Evolutionary conservation across 2,329 filamentous ascomycete species (phyloP).

Genomic region (Talaromyces sp.): DNA sequence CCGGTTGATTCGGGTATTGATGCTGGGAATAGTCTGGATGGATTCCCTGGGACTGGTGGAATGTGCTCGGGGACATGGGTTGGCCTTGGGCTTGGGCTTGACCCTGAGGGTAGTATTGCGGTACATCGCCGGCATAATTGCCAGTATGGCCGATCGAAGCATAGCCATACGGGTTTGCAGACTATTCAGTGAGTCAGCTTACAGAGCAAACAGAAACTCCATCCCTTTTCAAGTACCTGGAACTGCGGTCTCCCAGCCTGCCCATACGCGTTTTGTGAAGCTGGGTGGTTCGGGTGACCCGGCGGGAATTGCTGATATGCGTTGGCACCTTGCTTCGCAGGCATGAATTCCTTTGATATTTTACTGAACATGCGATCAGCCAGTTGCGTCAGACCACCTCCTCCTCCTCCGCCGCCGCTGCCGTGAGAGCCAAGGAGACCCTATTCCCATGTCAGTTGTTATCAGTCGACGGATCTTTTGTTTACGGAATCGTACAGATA

Average conservation of each 20-base stretch:
- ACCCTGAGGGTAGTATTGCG: slow-evolving; percentile 15
- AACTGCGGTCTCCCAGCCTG: slow-evolving; percentile 2
- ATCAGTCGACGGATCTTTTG: not conserved
- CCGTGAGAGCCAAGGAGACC: slow-evolving; percentile 5
- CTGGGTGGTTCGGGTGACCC: slow-evolving; percentile 1
- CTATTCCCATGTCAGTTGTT: slow-evolving; percentile 22
- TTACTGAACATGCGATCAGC: slow-evolving; percentile 14
- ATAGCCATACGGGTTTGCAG: slow-evolving; percentile 15
- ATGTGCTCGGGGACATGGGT: not conserved
- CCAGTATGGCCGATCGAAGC: slow-evolving; percentile 13
- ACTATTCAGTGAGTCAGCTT: slow-evolving; percentile 8
- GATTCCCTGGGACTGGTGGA: not conserved
- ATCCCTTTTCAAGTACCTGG: slow-evolving; percentile 7
- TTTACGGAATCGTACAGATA: slow-evolving; percentile 21
- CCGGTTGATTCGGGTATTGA: slow-evolving; percentile 5
- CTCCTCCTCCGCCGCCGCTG: not conserved
- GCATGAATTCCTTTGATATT: slow-evolving; percentile 16
- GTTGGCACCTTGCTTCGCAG: slow-evolving; percentile 1
- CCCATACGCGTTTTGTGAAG: slow-evolving; percentile 7
- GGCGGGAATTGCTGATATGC: slow-evolving; percentile 3
- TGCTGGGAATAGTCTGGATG: slow-evolving; percentile 6
- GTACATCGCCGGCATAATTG: slow-evolving; percentile 12
- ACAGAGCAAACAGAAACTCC: not conserved
- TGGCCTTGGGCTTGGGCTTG: not conserved
- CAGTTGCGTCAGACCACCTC: slow-evolving; percentile 13